These are phyloP conservation scores for Dactylis glomerata DNA, from an alignment of 176 grass and related monocot genomes.

Conservation along the genomic window DNA sequence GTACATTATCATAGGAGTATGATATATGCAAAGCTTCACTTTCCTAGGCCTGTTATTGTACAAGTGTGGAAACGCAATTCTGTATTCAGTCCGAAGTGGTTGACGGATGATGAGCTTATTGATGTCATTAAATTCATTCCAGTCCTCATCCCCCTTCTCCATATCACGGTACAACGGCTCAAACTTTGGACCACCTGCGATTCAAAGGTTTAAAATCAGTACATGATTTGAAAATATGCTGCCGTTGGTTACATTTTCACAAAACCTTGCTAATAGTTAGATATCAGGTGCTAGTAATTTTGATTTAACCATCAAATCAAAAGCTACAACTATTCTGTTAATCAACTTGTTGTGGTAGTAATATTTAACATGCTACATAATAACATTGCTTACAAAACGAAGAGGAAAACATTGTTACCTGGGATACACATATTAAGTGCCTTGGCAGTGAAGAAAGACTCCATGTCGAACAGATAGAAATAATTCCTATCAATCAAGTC, in stretches of 20 bases:
- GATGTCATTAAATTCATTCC: slow-evolving; percentile 99
- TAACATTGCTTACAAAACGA: neutral
- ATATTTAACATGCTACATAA: neutral
- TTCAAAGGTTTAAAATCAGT: neutral
- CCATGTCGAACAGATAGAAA: slow-evolving; percentile 96
- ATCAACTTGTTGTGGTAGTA: neutral
- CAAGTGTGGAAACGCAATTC: slow-evolving; percentile 94
- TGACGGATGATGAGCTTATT: slow-evolving; percentile 99
- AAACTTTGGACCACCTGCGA: slow-evolving; percentile 89
- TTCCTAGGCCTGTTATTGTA: slow-evolving; percentile 99
- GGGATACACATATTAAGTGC: slow-evolving; percentile 99
- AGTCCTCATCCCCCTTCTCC: slow-evolving; percentile 99
- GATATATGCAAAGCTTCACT: slow-evolving; percentile 88
- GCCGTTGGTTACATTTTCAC: neutral
- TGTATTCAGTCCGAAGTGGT: slow-evolving; percentile 93
- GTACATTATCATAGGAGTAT: slow-evolving; percentile 99
- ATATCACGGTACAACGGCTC: slow-evolving; percentile 97
- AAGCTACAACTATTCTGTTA: neutral
- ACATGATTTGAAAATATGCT: neutral
- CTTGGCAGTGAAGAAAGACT: slow-evolving; percentile 98
- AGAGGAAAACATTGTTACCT: slow-evolving; percentile 44
- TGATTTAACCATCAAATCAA: neutral
- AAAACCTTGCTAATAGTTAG: neutral
- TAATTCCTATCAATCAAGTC: slow-evolving; percentile 92
- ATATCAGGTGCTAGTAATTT: neutral